Base-by-base conservation (phyloP, 441 rosid genomes). In the Eruca vesicaria region DNA sequence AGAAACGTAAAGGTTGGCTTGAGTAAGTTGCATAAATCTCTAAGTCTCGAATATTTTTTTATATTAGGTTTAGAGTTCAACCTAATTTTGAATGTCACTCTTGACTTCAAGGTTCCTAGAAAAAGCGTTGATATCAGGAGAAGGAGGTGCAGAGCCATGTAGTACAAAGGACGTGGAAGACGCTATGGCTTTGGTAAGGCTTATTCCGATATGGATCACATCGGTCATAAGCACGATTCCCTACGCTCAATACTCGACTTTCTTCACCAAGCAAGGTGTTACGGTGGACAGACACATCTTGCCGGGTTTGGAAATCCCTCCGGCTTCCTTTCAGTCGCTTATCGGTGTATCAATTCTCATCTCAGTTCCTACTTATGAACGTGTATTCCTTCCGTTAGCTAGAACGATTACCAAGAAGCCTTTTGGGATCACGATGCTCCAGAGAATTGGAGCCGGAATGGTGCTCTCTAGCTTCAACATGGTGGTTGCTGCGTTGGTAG, bases 181-280 rank as follows among this genome's bases (percentile, higher is more conserved):
- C 82, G 90, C 87, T 29, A 92, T 87, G 78, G 86, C 81, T 45
- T 80, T 89, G 4, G 75, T 87, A 9, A 83, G 90, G 12, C 82
- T 90, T 12, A 43, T 90, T 19, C 97, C 97, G 14, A 79, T 92
- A 52, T 92, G 91, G 96, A 62, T 88, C 62, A 68, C 82, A 31
- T 85, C 96, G 81, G 60, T 92, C 7, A 85, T 87, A 82, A 87
- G 87, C 76, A 71, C 83, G 4, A 87, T 80, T 1, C 73, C 81
- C 6, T 63, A 85, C 12, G 87, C 82, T 57, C 98, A 89, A 68
- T 69, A 76, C 36, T 85, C 86, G 64, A 92, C 97, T 1, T 89
- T 87, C 72, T 92, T 82, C 83, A 83, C 83, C 48, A 92, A 92
- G 76, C 96, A 92, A 85, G 96, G 87, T 9, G 78, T 82, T 74